Percentiles rank a stretch among this genome's conserved stretches.
These are phyloP conservation scores for Trichophyton rubrum DNA, from an alignment of 2,329 filamentous ascomycete species.

Conservation along the genomic window DNA sequence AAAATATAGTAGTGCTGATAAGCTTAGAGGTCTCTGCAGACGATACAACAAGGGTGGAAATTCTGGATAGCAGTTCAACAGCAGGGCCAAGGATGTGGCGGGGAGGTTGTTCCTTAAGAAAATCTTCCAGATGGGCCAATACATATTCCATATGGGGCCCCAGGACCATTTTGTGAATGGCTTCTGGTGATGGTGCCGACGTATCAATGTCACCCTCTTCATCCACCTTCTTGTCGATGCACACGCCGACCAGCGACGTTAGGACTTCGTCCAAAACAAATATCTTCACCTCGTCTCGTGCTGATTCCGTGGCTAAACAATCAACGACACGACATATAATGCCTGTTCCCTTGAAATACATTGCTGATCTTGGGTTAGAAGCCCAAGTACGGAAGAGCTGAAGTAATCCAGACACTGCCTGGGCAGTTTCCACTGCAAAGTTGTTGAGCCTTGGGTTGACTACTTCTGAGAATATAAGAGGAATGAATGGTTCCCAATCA, in stretches of 20 bases:
- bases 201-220: conserved; percentile 37
- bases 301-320: conserved; percentile 57
- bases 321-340: conserved; percentile 61
- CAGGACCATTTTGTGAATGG: conserved; percentile 27
- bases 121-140: conserved; percentile 40
- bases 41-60: conserved; percentile 57
- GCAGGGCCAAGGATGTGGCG: conserved; percentile 67
- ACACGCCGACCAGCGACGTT: conserved; percentile 52
- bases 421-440: conserved; percentile 72
- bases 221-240: conserved; percentile 33
- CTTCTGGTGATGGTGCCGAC: conserved; percentile 24
- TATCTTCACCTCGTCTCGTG: conserved; percentile 75
- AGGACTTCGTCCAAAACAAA: conserved; percentile 66
- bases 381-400: conserved; percentile 75
- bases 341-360: conserved; percentile 52
- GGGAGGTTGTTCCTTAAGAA: conserved; percentile 48
- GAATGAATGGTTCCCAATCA: conserved; percentile 60
- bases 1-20: conserved; percentile 64
- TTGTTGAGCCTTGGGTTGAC: conserved; percentile 65
- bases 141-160: conserved; percentile 53
- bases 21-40: conserved; percentile 57
- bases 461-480: conserved; percentile 59
- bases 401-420: conserved; percentile 73
- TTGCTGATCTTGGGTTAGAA: conserved; percentile 49
- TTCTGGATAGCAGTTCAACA: conserved; percentile 64